Evolutionary conservation across 148 eudicot genomes (phyloP), one percentile per base, ranked within the genome.

Genomic region (Heliamphora exappendiculata): DNA sequence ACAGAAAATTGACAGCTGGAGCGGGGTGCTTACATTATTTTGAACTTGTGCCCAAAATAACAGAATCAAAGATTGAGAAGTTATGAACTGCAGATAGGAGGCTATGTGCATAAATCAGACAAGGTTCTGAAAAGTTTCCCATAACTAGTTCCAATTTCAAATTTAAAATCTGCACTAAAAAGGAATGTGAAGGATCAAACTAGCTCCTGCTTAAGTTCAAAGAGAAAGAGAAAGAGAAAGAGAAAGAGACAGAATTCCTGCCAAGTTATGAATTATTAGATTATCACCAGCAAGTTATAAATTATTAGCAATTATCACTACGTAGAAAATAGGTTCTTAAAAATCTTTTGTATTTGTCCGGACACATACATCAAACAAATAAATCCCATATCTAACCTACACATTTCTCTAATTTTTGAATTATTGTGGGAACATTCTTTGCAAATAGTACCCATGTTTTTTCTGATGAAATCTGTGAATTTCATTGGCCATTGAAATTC

Each of bases 1-100:
- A 45, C 5, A 62, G 0, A 62, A 3, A 16, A 16, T 6, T 14
- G 39, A 17, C 36, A 29, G 26, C 17, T 53, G 34, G 67, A 62
- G n/a, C n/a, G 10, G 9, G 9, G 59, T 49, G 16, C 29, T 68
- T 2, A 17, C 7, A 70, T 47, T 29, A 49, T 49, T 70, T 19
- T 28, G 24, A 17, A 70, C 7, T 70, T 16, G 53, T 70, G 22
- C 39, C 28, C 57, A 70, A 70, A n/a, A 67, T 31, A 16, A 3
- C 26, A 70, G 22, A 37, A 44, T 29, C 17, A 5, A 20, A 70
- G 34, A 53, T 5, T 36, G 10, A 47, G 54, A 31, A 44, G 13
- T n/a, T 24, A 24, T 67, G 71, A 29, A 67, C 29, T 39, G n/a
- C n/a, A n/a, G n/a, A n/a, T n/a, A n/a, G 49, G 70, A 66, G 71